Percentiles rank a stretch among this genome's conserved stretches.
Conservation (phyloP, 345 rosid species). For the Syzygium aromaticum region DNA sequence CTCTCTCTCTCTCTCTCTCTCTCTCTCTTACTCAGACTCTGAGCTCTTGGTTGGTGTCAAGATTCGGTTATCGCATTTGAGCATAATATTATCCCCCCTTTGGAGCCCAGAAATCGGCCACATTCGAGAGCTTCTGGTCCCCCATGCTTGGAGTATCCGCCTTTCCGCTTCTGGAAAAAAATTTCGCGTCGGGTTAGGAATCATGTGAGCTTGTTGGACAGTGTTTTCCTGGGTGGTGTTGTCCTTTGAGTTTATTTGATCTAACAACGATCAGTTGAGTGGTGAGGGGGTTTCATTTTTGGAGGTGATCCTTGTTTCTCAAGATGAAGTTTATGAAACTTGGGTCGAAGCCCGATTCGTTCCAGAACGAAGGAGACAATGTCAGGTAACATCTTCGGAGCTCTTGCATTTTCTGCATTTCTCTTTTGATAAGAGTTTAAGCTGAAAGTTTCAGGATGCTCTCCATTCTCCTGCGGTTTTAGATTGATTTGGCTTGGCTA, state of each 20-base stretch:
- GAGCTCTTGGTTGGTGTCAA: slow-evolving; percentile 41
- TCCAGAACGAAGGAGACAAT: slow-evolving; percentile 42
- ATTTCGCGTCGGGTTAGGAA: slow-evolving; percentile 11
- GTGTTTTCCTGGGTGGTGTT: slow-evolving; percentile 10
- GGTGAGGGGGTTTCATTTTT: slow-evolving; percentile 3
- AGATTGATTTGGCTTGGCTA: background rate
- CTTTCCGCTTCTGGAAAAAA: slow-evolving; percentile 22
- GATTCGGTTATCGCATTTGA: slow-evolving; percentile 35
- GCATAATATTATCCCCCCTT: slow-evolving; percentile 14
- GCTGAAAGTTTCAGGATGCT: background rate
- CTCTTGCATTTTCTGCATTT: background rate
- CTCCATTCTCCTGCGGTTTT: background rate
- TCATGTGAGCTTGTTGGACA: slow-evolving; percentile 24
- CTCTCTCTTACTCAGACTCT: background rate
- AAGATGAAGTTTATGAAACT: slow-evolving; percentile 96
- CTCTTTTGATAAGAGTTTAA: background rate
- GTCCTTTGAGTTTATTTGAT: slow-evolving; percentile 12
- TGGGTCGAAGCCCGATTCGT: slow-evolving; percentile 74
- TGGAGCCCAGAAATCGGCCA: slow-evolving; percentile 9
- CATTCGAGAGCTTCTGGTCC: background rate
- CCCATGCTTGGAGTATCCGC: background rate
- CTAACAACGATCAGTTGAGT: slow-evolving; percentile 10
- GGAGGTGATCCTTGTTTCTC: slow-evolving; percentile 10
- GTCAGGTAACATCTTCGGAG: slow-evolving; percentile 17
- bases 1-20: slow-evolving; percentile 1